Evolutionary conservation across 1,284 basidiomycete genomes (phyloP), one percentile per base, ranked within the genome.

Genomic region (Cystobasidium slooffiae): DNA sequence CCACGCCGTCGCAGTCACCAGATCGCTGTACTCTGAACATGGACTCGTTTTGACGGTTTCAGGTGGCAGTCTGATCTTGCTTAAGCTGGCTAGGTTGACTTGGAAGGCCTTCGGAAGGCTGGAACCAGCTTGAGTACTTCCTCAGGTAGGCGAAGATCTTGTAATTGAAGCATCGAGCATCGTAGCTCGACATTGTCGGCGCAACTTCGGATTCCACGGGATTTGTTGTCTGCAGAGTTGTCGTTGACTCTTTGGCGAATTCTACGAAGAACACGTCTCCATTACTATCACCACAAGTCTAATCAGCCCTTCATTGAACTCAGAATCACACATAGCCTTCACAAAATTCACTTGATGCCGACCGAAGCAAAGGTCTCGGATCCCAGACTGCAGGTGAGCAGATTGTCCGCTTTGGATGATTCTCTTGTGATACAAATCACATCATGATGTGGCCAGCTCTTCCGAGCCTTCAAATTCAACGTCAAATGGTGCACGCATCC

Each of bases 111-210:
- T 31, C 31, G 5, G 31, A 31, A 31, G 31, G 31, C 31, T 31
- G 31, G 31, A 31, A 49, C 47, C 47, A 49, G n/a, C 47, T 49
- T 14, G 47, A 56, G 53, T 56, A 56, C 14, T 37, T 20, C 8
- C 53, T 56, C 53, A 56, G 53, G 22, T 56, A 56, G 5, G 20
- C n/a, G 31, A 56, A 56, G 16, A 56, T 22, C 22, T 24, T 56
- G 22, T 56, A 56, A 56, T 56, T 56, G 22, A 56, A 56, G 22
- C 53, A 56, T 2, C 53, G n/a, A 2, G 53, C 22, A 14, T 56
- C 53, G 12, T 20, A 16, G 22, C 3, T 24, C 53, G 53, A 56
- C 1, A 24, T 22, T 12, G 53, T 56, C 7, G 12, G 12, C 18
- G 12, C 1, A 6, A 49, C n/a, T 2, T 6, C 6, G 12, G 47